A percentile compares a stretch with the other conserved stretches of the same genome.
These are phyloP conservation scores for Flaveria trinervia DNA, from an alignment of 129 eudicot genomes.

Conservation along the genomic window DNA sequence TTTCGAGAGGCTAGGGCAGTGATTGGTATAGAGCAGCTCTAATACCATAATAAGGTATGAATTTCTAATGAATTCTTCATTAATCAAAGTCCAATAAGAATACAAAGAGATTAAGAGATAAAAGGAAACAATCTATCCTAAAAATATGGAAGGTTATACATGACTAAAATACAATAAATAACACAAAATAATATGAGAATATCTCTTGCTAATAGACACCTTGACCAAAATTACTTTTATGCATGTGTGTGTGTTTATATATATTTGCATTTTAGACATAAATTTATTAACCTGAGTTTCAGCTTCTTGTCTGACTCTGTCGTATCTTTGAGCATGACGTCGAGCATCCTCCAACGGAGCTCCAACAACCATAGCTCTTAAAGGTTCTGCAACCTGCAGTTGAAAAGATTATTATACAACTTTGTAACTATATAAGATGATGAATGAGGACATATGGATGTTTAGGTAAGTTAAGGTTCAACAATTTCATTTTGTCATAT, in stretches of 20 bases:
- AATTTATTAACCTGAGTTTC: slow-evolving; percentile 79
- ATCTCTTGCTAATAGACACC: no score
- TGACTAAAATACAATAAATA: no score
- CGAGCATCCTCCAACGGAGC: slow-evolving; percentile 96
- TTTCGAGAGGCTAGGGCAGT: no score
- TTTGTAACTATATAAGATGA: neutral
- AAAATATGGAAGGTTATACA: no score
- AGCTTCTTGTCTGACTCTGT: slow-evolving; percentile 86
- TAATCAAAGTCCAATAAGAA: no score
- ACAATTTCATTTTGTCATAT: neutral
- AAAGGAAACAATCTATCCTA: no score
- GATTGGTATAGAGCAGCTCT: no score
- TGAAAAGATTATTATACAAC: slow-evolving; percentile 11
- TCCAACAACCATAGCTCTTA: slow-evolving; percentile 86
- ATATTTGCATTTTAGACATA: slow-evolving; percentile 3
- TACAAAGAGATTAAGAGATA: no score
- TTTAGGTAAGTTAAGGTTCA: slow-evolving; percentile 5
- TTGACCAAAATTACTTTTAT: no score
- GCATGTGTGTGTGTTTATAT: neutral
- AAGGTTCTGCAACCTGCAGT: slow-evolving; percentile 85
- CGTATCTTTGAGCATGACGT: slow-evolving; percentile 88
- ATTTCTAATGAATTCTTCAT: no score
- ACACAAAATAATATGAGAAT: no score
- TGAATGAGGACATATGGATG: neutral
- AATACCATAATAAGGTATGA: no score